phyloP scores from a whole-genome alignment of 768 basidiomycete species.

The Sporobolomyces phaffii region DNA sequence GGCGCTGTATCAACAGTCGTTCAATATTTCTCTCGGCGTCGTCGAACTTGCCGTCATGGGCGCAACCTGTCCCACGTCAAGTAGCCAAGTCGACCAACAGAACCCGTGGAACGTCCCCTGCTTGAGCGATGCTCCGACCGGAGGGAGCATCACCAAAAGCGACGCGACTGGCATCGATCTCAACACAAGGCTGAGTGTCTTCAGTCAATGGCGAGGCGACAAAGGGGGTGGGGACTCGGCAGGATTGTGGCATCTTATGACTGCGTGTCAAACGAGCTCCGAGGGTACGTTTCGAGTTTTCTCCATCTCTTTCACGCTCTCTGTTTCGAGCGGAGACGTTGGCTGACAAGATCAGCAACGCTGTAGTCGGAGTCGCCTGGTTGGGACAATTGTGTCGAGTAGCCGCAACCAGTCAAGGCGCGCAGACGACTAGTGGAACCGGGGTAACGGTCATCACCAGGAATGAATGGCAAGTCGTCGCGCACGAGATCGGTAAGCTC shows the following conservation, averaged over 20 bases:
- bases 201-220: slow-evolving; percentile 73
- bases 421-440: slow-evolving; percentile 65
- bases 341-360: neutral
- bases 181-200: slow-evolving; percentile 66
- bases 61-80: slow-evolving; percentile 58
- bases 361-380: slow-evolving; percentile 67
- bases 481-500: slow-evolving; percentile 64
- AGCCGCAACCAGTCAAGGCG: slow-evolving; percentile 27
- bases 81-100: slow-evolving; percentile 49
- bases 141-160: neutral
- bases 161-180: slow-evolving; percentile 50
- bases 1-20: slow-evolving; percentile 55
- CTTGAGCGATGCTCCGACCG: slow-evolving; percentile 40
- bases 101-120: slow-evolving; percentile 75
- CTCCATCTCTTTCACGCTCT: neutral
- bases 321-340: too few relatives aligned
- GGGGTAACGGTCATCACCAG: slow-evolving; percentile 71
- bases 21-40: slow-evolving; percentile 75
- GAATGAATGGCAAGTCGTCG: slow-evolving; percentile 74
- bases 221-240: slow-evolving; percentile 62
- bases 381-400: slow-evolving; percentile 62
- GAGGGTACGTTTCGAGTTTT: slow-evolving; percentile 51
- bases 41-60: slow-evolving; percentile 70
- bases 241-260: slow-evolving; percentile 85
- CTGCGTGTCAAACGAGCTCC: slow-evolving; percentile 69